Evolutionary conservation across 2,329 filamentous ascomycete genomes (phyloP), one percentile per base, ranked within the genome.

Genomic region (Annulohypoxylon truncatum): DNA sequence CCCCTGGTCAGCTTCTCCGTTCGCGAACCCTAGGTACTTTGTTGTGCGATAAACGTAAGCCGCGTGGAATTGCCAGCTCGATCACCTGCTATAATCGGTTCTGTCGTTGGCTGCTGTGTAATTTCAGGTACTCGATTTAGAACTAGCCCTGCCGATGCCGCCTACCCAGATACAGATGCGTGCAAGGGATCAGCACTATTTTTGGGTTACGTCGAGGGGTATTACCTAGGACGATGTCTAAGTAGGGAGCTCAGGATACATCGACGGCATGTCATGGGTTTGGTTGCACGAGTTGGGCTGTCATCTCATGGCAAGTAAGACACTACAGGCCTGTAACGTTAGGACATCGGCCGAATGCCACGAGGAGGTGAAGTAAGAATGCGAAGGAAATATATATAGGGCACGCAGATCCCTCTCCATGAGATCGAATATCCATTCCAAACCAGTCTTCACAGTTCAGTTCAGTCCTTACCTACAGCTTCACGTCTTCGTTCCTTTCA

Each of bases 261-360:
- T 54, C 63, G 22, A 38, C 50, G 29, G 63, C 15, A 42, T 40
- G 62, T 68, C 68, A 68, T 69, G 53, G 66, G 63, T 42, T 59
- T 58, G 57, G 60, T 64, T 69, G 73, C 72, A 74, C 71, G 73
- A 52, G 72, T 47, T 53, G 54, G 55, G 56, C 55, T 70, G 60
- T 61, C 69, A 65, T 66, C 60, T 71, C 70, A 73, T 74, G 72
- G 71, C 64, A 70, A 61, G 66, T 61, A 51, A 55, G 54, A 54
- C 60, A 64, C 48, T 51, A 63, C 47, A 56, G 66, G 50, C 69
- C 64, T 71, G 73, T 74, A 74, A 74, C 72, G 71, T 74, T 74
- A 59, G 70, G 66, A 68, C 26, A 46, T 58, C 53, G 58, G 60
- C 61, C 51, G 26, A 35, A 47, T 29, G 51, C 58, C 47, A 48